phyloP scores from a whole-genome alignment of 1,284 basidiomycete species.

The Crucibulum parvulum region DNA sequence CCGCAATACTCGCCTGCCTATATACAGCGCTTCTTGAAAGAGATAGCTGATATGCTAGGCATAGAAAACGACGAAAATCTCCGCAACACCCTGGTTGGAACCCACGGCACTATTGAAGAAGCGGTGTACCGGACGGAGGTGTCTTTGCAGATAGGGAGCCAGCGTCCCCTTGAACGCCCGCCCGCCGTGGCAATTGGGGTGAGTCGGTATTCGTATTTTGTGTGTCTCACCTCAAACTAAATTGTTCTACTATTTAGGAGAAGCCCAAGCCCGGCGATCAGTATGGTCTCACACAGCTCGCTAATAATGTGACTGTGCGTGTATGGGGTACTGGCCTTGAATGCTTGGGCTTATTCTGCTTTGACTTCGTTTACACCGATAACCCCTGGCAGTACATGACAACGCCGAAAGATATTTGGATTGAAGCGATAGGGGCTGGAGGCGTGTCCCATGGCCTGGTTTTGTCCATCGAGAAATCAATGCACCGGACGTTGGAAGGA shows the following conservation, averaged over 20 bases:
- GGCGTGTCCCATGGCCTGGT: not conserved
- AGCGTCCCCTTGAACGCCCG: not conserved
- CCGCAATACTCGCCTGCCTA: not conserved
- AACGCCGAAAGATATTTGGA: not conserved
- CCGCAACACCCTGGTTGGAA: not conserved
- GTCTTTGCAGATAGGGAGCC: not conserved
- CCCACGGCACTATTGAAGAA: not conserved
- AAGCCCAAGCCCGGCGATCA: not conserved
- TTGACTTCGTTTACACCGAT: not conserved
- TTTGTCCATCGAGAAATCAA: not conserved
- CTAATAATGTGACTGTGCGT: not conserved
- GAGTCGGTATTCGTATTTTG: not conserved
- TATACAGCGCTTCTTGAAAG: not conserved
- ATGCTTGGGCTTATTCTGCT: not conserved
- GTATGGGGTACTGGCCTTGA: not conserved
- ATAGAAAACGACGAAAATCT: not conserved
- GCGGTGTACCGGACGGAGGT: not conserved
- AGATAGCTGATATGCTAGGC: not conserved
- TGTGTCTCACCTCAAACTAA: not conserved
- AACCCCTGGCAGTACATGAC: not conserved
- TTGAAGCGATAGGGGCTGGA: not conserved
- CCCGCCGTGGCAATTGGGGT: not conserved
- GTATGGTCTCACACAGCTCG: not conserved
- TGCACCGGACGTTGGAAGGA: not conserved
- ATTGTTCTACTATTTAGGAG: not conserved